These are phyloP conservation scores for Cystobasidium sp. DNA, from an alignment of 1,284 basidiomycete species.

Conservation along the genomic window DNA sequence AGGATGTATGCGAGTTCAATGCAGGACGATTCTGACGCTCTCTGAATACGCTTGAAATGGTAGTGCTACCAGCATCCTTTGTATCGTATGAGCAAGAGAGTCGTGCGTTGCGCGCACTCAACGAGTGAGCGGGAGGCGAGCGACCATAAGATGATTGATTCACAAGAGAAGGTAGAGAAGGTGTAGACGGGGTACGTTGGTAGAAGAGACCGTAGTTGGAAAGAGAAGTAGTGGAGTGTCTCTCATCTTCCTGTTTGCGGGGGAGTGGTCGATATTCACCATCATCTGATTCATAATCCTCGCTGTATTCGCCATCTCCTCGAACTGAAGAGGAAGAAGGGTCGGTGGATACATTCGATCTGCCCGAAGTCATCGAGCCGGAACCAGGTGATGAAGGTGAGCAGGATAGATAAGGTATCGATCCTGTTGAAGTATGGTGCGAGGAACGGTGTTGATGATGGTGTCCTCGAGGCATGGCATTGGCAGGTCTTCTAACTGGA, in stretches of 20 bases:
- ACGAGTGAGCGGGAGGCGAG: slow-evolving; percentile 9
- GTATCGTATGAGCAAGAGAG: slow-evolving; percentile 34
- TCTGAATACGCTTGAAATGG: slow-evolving; percentile 14
- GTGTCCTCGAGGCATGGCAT: slow-evolving; percentile 12
- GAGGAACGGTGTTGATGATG: slow-evolving; percentile 5
- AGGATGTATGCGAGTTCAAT: not conserved
- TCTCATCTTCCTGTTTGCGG: slow-evolving; percentile 19
- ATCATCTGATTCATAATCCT: slow-evolving; percentile 28
- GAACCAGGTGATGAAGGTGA: slow-evolving; percentile 42
- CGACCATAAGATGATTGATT: slow-evolving; percentile 19
- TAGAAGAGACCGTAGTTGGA: slow-evolving; percentile 38
- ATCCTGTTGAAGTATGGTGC: slow-evolving; percentile 28
- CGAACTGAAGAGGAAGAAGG: slow-evolving; percentile 32
- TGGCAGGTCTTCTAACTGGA: not conserved
- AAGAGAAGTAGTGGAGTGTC: slow-evolving; percentile 12
- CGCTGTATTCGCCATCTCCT: slow-evolving; percentile 22
- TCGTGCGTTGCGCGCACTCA: slow-evolving; percentile 1
- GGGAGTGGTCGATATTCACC: slow-evolving; percentile 28
- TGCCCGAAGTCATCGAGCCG: slow-evolving; percentile 22
- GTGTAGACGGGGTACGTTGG: slow-evolving; percentile 39
- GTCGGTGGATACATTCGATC: slow-evolving; percentile 32
- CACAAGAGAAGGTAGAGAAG: slow-evolving; percentile 22
- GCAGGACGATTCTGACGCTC: slow-evolving; percentile 1
- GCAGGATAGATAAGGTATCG: slow-evolving; percentile 41
- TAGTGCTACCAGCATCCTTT: slow-evolving; percentile 19